Percentiles rank a stretch among this genome's conserved stretches.
Conservation (phyloP, 1,139 yeast genomes). For the Yamadazyma dendronema region DNA sequence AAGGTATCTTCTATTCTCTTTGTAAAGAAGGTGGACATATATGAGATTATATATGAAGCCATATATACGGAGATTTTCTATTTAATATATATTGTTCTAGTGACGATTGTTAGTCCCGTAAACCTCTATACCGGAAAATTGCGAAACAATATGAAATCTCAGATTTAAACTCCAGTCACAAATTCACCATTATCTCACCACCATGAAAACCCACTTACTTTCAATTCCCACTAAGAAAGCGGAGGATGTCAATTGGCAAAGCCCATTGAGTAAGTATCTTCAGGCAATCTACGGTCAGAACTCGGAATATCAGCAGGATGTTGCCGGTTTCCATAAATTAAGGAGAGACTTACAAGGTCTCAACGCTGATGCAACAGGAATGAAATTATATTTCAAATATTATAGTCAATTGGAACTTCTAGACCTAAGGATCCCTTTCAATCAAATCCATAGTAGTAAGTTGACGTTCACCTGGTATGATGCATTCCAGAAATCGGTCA, state of each 20-base stretch:
- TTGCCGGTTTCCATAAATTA: constrained; percentile 53
- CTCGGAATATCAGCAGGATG: constrained; percentile 57
- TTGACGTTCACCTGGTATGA: constrained; percentile 81
- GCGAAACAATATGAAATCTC: not conserved
- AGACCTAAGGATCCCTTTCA: constrained; percentile 72
- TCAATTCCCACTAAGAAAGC: constrained; percentile 52
- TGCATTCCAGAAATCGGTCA: constrained; percentile 48
- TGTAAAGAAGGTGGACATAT: constrained; percentile 32
- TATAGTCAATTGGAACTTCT: constrained; percentile 81
- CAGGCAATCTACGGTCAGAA: constrained; percentile 62
- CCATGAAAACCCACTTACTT: constrained; percentile 38
- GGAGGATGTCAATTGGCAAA: constrained; percentile 62
- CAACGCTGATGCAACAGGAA: constrained; percentile 49
- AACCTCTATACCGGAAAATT: too few relatives aligned
- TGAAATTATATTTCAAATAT: constrained; percentile 61
- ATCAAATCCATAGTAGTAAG: constrained; percentile 48
- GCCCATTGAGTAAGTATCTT: constrained; percentile 60
- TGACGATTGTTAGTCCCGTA: too few relatives aligned
- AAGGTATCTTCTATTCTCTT: constrained; percentile 29
- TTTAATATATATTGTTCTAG: too few relatives aligned
- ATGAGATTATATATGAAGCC: constrained; percentile 1
- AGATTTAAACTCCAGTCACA: not conserved
- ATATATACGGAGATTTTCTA: too few relatives aligned
- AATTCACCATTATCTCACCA: constrained; percentile 1
- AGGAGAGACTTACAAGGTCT: constrained; percentile 64